These are phyloP conservation scores for Candida sp. DNA, from an alignment of 1,139 yeast species.

Conservation along the genomic window DNA sequence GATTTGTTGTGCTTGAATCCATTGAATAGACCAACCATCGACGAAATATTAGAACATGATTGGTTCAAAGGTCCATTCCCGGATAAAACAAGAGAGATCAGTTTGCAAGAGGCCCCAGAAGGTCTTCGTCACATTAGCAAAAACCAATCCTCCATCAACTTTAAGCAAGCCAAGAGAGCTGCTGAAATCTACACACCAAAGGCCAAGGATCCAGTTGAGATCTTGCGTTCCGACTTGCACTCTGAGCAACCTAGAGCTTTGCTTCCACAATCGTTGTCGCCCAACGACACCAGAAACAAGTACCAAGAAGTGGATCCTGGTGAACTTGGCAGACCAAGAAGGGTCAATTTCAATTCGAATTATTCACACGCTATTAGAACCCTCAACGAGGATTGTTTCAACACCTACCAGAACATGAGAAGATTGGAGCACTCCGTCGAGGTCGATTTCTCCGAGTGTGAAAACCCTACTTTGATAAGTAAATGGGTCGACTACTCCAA, in stretches of 20 bases:
- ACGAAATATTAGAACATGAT: slow-evolving; percentile 78
- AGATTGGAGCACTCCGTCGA: slow-evolving; percentile 37
- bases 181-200: slow-evolving; percentile 66
- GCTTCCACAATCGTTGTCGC: slow-evolving; percentile 89
- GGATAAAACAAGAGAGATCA: slow-evolving; percentile 61
- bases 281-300: slow-evolving; percentile 88
- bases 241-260: slow-evolving; percentile 72
- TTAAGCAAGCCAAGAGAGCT: slow-evolving; percentile 64
- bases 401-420: slow-evolving; percentile 47
- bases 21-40: slow-evolving; percentile 76
- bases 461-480: slow-evolving; percentile 76
- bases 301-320: slow-evolving; percentile 72
- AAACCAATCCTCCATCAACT: slow-evolving; percentile 72
- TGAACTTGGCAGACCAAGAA: slow-evolving; percentile 41
- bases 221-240: slow-evolving; percentile 70
- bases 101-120: slow-evolving; percentile 64
- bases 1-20: slow-evolving; percentile 84
- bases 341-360: slow-evolving; percentile 46
- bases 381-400: slow-evolving; percentile 43
- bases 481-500: slow-evolving; percentile 99
- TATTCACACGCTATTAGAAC: slow-evolving; percentile 44
- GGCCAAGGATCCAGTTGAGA: slow-evolving; percentile 68
- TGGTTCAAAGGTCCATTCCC: slow-evolving; percentile 94
- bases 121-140: slow-evolving; percentile 56
- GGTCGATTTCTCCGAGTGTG: slow-evolving; percentile 40